Percentiles rank a stretch among this genome's conserved stretches.
phyloP scores from a whole-genome alignment of 2,329 filamentous ascomycete species.

The Blastomyces emzantsi region DNA sequence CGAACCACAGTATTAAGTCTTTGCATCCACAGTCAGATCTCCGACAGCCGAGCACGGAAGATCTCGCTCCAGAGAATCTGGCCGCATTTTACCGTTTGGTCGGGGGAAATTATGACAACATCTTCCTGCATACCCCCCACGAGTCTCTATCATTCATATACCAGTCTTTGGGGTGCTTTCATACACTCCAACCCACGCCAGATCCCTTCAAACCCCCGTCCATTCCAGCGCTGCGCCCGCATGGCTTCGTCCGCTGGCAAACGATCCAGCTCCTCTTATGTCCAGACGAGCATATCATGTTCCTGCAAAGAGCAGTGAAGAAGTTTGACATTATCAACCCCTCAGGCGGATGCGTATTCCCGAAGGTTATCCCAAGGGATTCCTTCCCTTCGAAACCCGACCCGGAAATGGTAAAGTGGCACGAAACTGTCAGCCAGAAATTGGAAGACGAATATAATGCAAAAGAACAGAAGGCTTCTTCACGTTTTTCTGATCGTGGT shows the following conservation, averaged over 20 bases:
- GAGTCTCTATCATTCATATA: constrained; percentile 83
- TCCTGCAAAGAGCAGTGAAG: constrained; percentile 69
- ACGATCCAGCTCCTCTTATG: constrained; percentile 80
- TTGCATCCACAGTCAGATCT: constrained; percentile 11
- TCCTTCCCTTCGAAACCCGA: constrained; percentile 67
- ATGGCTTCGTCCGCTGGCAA: constrained; percentile 89
- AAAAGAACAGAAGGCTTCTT: constrained; percentile 27
- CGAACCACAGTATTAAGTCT: constrained; percentile 5
- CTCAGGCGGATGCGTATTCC: constrained; percentile 50
- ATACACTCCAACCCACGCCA: constrained; percentile 65
- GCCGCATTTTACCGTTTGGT: constrained; percentile 68
- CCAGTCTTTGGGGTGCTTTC: constrained; percentile 81
- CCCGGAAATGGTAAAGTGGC: constrained; percentile 75
- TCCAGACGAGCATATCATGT: constrained; percentile 78
- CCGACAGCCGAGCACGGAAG: constrained; percentile 25
- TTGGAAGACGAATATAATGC: constrained; percentile 53
- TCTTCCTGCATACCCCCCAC: constrained; percentile 69
- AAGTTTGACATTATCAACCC: constrained; percentile 69
- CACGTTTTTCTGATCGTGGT: constrained; percentile 24
- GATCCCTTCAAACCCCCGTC: constrained; percentile 64
- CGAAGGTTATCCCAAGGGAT: constrained; percentile 56
- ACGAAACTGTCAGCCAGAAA: constrained; percentile 63
- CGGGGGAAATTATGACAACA: constrained; percentile 64
- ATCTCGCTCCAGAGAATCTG: constrained; percentile 55
- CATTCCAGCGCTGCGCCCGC: constrained; percentile 70